Percentiles rank a stretch among this genome's conserved stretches.
phyloP scores from a whole-genome alignment of 345 rosid species.

The Aquilaria sinensis region DNA sequence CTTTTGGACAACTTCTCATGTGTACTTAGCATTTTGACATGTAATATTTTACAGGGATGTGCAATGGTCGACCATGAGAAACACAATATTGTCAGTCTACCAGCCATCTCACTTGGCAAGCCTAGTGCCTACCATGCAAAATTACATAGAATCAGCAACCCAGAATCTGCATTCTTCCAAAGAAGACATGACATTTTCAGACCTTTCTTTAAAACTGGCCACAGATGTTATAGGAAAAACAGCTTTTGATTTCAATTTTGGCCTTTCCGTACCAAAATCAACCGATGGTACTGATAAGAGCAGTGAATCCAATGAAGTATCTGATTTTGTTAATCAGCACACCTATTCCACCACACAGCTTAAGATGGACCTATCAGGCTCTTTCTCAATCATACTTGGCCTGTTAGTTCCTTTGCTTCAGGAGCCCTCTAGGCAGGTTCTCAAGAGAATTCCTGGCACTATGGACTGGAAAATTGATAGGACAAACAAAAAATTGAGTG shows the following conservation, averaged over 20 bases:
- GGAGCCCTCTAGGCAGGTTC: slow-evolving; percentile 78
- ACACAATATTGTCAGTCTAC: slow-evolving; percentile 75
- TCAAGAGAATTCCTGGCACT: slow-evolving; percentile 78
- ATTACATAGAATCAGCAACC: slow-evolving; percentile 55
- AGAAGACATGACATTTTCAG: slow-evolving; percentile 56
- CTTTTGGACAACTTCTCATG: neutral
- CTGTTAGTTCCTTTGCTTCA: slow-evolving; percentile 68
- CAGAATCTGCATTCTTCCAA: slow-evolving; percentile 35
- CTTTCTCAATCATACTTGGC: slow-evolving; percentile 72
- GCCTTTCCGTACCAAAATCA: slow-evolving; percentile 45
- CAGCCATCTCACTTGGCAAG: slow-evolving; percentile 82
- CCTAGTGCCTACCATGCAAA: slow-evolving; percentile 75
- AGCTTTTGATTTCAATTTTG: slow-evolving; percentile 78
- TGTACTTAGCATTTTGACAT: neutral
- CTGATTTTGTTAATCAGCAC: slow-evolving; percentile 72
- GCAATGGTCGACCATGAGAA: slow-evolving; percentile 87
- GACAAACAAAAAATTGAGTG: slow-evolving; percentile 44
- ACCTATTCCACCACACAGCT: slow-evolving; percentile 89
- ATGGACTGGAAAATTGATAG: slow-evolving; percentile 80
- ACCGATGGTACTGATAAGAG: slow-evolving; percentile 14
- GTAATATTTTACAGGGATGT: slow-evolving; percentile 40
- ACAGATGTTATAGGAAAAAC: slow-evolving; percentile 90
- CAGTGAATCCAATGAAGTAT: slow-evolving; percentile 32
- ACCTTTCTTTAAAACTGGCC: slow-evolving; percentile 70
- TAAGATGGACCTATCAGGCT: slow-evolving; percentile 87